These are phyloP conservation scores for Potentilla sterilis DNA, from an alignment of 306 rosid species.

Conservation along the genomic window DNA sequence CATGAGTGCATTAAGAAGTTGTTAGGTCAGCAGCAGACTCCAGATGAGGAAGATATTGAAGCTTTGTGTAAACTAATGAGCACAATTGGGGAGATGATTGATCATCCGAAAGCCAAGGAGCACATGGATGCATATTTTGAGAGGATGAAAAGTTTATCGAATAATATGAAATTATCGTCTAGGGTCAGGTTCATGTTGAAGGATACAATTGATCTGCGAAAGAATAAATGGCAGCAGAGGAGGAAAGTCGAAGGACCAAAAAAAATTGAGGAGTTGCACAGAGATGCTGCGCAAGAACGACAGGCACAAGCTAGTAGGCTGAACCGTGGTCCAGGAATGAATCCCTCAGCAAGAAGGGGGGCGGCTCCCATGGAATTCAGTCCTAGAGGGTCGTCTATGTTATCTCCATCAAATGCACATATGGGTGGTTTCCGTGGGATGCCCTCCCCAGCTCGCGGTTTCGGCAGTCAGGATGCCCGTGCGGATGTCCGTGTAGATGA, in stretches of 20 bases:
- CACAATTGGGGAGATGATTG: constrained; percentile 96
- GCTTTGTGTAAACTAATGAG: constrained; percentile 96
- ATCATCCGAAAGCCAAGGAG: constrained; percentile 84
- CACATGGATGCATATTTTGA: constrained; percentile 84
- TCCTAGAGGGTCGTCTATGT: constrained; percentile 59
- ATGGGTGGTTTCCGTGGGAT: constrained; percentile 62
- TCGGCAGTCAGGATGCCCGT: constrained; percentile 71
- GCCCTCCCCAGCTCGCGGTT: constrained; percentile 62
- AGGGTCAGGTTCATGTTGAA: constrained; percentile 95
- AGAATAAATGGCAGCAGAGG: constrained; percentile 89
- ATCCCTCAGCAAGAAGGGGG: constrained; percentile 62
- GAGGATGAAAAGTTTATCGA: constrained; percentile 60
- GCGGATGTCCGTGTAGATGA: constrained; percentile 68
- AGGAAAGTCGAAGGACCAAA: constrained; percentile 97
- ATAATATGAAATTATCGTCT: constrained; percentile 78
- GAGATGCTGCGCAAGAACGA: constrained; percentile 96
- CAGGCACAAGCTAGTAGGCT: constrained; percentile 80
- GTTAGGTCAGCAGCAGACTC: constrained; percentile 72
- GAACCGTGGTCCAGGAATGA: constrained; percentile 64
- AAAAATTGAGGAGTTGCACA: constrained; percentile 95
- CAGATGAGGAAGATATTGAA: constrained; percentile 95
- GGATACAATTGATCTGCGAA: constrained; percentile 85
- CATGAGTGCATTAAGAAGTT: constrained; percentile 81
- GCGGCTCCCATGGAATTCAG: constrained; percentile 55
- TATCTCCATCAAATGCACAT: constrained; percentile 60